Conservation (phyloP, 75 land plant species). For the Adiantum capillusveneris region DNA sequence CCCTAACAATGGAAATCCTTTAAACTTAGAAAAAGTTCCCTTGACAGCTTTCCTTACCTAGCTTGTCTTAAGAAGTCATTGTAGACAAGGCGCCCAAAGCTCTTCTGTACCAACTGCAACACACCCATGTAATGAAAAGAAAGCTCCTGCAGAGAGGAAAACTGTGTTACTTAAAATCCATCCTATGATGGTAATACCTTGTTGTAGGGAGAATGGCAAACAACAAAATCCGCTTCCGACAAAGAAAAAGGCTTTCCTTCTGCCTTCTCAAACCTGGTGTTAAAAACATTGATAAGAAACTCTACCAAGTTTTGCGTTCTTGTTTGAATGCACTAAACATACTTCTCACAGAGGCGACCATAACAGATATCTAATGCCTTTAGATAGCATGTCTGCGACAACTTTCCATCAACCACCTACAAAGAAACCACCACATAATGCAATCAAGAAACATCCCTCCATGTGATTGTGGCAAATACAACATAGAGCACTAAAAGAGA, state of each 20-base stretch:
- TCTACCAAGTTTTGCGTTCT: too few species aligned
- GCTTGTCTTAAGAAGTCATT: slow-evolving; percentile 68
- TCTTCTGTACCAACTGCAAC: slow-evolving; percentile 94
- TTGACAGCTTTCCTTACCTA: slow-evolving; percentile 32
- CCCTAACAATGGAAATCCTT: too few species aligned
- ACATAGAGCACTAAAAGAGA: too few species aligned
- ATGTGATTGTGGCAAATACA: too few species aligned
- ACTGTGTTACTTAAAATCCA: background rate
- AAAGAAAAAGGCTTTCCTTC: slow-evolving; percentile 72
- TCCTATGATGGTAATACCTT: slow-evolving; percentile 62
- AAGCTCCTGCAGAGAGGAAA: background rate
- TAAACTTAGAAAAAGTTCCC: background rate
- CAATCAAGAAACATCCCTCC: too few species aligned
- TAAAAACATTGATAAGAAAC: too few species aligned
- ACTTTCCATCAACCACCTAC: slow-evolving; percentile 96
- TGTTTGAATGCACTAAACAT: slow-evolving; percentile 21
- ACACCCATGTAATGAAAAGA: background rate
- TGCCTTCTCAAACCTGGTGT: slow-evolving; percentile 73
- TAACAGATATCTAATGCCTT: slow-evolving; percentile 95
- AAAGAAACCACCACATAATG: background rate
- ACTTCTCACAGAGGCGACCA: slow-evolving; percentile 64
- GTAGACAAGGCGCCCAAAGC: slow-evolving; percentile 82
- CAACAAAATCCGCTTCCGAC: slow-evolving; percentile 71
- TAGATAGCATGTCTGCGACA: slow-evolving; percentile 94
- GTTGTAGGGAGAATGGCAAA: slow-evolving; percentile 95